Base-by-base conservation (phyloP, 768 basidiomycete genomes). In the Kwoniella shandongensis region DNA sequence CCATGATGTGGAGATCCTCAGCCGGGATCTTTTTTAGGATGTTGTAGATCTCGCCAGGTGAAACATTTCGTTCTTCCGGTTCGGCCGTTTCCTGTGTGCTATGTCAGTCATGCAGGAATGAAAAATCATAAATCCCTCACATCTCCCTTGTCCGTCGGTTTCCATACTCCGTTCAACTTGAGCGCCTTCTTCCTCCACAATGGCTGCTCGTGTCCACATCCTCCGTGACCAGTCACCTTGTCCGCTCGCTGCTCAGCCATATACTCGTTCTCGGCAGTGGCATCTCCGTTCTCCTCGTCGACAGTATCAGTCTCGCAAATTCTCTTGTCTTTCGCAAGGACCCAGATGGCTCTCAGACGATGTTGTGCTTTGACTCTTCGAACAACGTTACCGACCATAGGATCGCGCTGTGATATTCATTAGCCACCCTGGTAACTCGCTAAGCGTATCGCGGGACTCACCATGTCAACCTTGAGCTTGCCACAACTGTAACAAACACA, bases 401-500 rank as follows among this genome's bases (percentile, higher is more conserved):
- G 70, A 52, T 75, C 72, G 30, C 67, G 59, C 74, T 76, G 59
- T 4, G 45, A 27, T 36, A 15, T 8, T 26, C 15, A 35, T 11
- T 4, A 32, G 4, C 4, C 3, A 54, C 25, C 3, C 20, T 30
- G 32, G 22, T 11, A 30, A 36, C 26, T 51, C 5, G 4, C 22
- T 29, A 4, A 11, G 15, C 2, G n/a, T 8, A n/a, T 39, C 18
- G 13, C 77, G 70, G 80, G 78, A 91, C 92, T 90, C 86, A 96
- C 92, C 83, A 86, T 86, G 80, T 97, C 91, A 63, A 89, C 90
- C 82, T 96, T 97, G 67, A 98, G 83, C 79, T 89, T 93, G 76
- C 96, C 96, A 78, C 96, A 99, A 75, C 94, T 93, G 67, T 94
- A 89, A 82, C 96, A 99, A 65, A 99, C 91, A 79, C 88, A 88